phyloP scores from a whole-genome alignment of 169 alveolate genomes.

The Cryptosporidium andersoni region DNA sequence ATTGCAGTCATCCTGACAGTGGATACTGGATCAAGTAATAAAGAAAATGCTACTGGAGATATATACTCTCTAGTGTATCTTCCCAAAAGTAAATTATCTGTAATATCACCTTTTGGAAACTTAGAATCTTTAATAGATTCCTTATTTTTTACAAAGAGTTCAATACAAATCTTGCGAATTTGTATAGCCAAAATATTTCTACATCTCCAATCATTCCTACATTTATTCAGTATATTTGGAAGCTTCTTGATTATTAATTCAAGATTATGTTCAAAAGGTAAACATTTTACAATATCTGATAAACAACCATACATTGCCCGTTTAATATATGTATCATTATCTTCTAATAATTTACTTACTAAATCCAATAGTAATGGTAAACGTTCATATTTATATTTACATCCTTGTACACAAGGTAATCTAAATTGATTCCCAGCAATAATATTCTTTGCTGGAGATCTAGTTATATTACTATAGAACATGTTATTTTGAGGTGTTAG shows the following conservation, averaged over 20 bases:
- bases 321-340: slow-evolving; percentile 19
- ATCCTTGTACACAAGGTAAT: slow-evolving; percentile 30
- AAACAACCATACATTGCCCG: slow-evolving; percentile 53
- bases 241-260: slow-evolving; percentile 26
- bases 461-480: slow-evolving; percentile 7
- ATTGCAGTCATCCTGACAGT: slow-evolving; percentile 45
- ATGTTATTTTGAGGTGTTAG: slow-evolving; percentile 10
- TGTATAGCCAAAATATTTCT: slow-evolving; percentile 56
- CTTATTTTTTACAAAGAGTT: slow-evolving; percentile 20
- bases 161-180: slow-evolving; percentile 48
- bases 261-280: slow-evolving; percentile 21
- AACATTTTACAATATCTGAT: slow-evolving; percentile 50
- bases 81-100: slow-evolving; percentile 18
- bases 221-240: slow-evolving; percentile 27
- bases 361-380: slow-evolving; percentile 2
- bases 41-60: slow-evolving; percentile 65
- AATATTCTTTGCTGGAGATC: slow-evolving; percentile 4
- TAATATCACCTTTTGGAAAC: not conserved
- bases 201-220: slow-evolving; percentile 65
- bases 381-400: not conserved
- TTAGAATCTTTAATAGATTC: slow-evolving; percentile 7
- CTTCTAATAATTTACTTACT: slow-evolving; percentile 32
- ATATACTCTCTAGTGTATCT: slow-evolving; percentile 40
- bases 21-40: slow-evolving; percentile 53
- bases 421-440: slow-evolving; percentile 4